phyloP scores from a whole-genome alignment of 1,284 basidiomycete species.

The Meira nashicola region DNA sequence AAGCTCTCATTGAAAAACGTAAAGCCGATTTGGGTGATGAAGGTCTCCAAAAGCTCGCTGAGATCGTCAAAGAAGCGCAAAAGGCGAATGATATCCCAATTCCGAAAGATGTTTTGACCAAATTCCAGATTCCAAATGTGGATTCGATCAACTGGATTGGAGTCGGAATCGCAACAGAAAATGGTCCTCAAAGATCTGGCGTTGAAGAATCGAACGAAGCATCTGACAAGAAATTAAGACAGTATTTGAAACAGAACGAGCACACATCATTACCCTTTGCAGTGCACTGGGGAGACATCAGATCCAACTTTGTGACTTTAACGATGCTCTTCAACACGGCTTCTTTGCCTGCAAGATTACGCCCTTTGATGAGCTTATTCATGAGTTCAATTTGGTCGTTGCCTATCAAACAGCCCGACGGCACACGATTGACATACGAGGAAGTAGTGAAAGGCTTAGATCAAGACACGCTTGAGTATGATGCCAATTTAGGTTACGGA shows the following conservation, averaged over 20 bases:
- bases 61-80: slow-evolving; percentile 75
- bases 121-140: slow-evolving; percentile 64
- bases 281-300: slow-evolving; percentile 68
- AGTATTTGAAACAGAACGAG: slow-evolving; percentile 63
- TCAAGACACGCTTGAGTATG: slow-evolving; percentile 84
- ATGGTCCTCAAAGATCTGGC: neutral
- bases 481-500: slow-evolving; percentile 66
- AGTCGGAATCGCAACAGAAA: slow-evolving; percentile 63
- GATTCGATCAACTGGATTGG: slow-evolving; percentile 90
- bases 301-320: slow-evolving; percentile 80
- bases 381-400: slow-evolving; percentile 82
- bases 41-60: slow-evolving; percentile 70
- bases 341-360: slow-evolving; percentile 38
- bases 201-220: neutral
- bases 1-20: slow-evolving; percentile 69
- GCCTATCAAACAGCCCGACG: slow-evolving; percentile 69
- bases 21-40: slow-evolving; percentile 69
- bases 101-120: slow-evolving; percentile 69
- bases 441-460: slow-evolving; percentile 86
- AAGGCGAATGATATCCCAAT: slow-evolving; percentile 78
- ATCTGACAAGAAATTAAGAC: slow-evolving; percentile 56
- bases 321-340: slow-evolving; percentile 65
- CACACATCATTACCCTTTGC: slow-evolving; percentile 70
- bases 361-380: slow-evolving; percentile 71
- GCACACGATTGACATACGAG: slow-evolving; percentile 73